Evolutionary conservation across 2,329 filamentous ascomycete genomes (phyloP), one percentile per base, ranked within the genome.

Genomic region (Sporothrix inflata): DNA sequence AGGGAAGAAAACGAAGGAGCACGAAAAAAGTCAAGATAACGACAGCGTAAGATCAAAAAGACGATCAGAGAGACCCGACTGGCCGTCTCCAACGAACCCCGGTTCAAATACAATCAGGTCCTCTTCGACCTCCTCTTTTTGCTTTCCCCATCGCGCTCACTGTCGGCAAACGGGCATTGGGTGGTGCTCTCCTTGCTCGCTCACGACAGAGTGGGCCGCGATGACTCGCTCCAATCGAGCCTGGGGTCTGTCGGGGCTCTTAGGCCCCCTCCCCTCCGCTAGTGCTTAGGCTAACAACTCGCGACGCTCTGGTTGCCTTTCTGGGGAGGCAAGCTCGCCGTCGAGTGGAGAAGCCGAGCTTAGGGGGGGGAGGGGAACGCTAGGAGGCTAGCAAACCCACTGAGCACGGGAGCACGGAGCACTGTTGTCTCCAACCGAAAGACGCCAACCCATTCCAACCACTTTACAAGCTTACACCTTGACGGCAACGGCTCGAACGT

Each of bases 211-310:
- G 61, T 65, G 42, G 63, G 42, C 60, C 38, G 14, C 42, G 49
- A 66, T 49, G 61, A 49, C 61, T 66, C 61, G 61, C 61, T 66
- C 61, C 61, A 66, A 49, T 49, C 6, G 11, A 6, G 38, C 61
- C 16, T 16, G 40, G 42, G 61, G 61, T 65, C 4, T 65, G 24
- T 14, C 9, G 7, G n/a, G 6, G 60, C 12, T 11, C 42, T 63
- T 21, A 21, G 55, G 55, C 12, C 16, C 45, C 7, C 45, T 24
- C 38, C 57, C 19, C 34, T 8, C 49, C 63, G 63, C 63, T 49
- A 66, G 27, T 67, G 45, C 65, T 51, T 67, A 67, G 65, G 42
- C 65, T 67, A 53, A 38, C 65, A 67, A 67, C 45, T 51, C 45
- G 45, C 65, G 65, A 34, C 65, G 65, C 65, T 67, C 45, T 67